Conservation (phyloP, 2,329 filamentous ascomycete genomes). For the Penicillium sp. region DNA sequence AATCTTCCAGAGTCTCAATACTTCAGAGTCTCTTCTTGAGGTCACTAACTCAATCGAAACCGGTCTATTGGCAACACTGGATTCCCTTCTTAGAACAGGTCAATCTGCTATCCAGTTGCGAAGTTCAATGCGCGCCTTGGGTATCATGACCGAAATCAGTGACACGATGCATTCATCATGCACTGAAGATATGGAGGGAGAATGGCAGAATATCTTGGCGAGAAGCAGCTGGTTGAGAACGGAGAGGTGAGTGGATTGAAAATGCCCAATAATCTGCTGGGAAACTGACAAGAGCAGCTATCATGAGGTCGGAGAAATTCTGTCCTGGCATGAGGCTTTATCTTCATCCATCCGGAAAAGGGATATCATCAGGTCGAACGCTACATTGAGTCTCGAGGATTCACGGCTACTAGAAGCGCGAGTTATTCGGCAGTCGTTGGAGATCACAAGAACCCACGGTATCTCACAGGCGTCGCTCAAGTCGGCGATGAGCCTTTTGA, state of each 20-base stretch:
- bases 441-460: conserved; percentile 72
- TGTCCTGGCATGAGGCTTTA: conserved; percentile 78
- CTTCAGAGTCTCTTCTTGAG: conserved; percentile 54
- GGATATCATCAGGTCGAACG: conserved; percentile 56
- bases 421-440: conserved; percentile 70
- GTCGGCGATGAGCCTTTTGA: conserved; percentile 75
- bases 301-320: conserved; percentile 68
- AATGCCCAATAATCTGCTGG: neutral
- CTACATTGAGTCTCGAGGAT: conserved; percentile 60
- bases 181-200: conserved; percentile 57
- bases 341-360: conserved; percentile 75
- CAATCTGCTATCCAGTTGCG: conserved; percentile 47
- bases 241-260: conserved; percentile 59
- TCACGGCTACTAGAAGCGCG: conserved; percentile 70
- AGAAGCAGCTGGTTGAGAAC: conserved; percentile 77
- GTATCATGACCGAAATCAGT: conserved; percentile 74
- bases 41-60: conserved; percentile 60
- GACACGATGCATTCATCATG: conserved; percentile 65
- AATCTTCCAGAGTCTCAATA: conserved; percentile 73
- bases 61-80: conserved; percentile 52
- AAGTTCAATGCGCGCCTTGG: conserved; percentile 60
- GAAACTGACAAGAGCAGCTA: conserved; percentile 35
- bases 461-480: conserved; percentile 83
- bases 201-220: conserved; percentile 60
- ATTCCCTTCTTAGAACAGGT: conserved; percentile 34